A percentile compares a stretch with the other conserved stretches of the same genome.
Conservation (phyloP, 495 filamentous ascomycete genomes). For the Penicillium nucicola region DNA sequence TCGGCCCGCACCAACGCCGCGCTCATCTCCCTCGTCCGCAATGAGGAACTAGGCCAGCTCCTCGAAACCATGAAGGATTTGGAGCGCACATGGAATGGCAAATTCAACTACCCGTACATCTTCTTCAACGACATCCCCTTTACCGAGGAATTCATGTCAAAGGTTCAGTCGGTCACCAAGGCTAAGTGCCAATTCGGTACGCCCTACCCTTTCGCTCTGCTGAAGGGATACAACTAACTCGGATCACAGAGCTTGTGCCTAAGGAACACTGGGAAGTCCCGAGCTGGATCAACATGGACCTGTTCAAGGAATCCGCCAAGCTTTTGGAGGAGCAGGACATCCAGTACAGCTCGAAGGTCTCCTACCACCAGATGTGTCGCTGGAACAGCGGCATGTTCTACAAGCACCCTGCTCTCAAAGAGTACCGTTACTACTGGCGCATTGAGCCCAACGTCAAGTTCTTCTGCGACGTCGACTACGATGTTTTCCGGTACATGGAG, state of each 20-base stretch:
- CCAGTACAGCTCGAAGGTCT: constrained; percentile 82
- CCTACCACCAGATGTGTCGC: constrained; percentile 98
- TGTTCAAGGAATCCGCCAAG: constrained; percentile 80
- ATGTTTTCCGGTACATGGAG: constrained; percentile 97
- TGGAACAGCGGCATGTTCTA: constrained; percentile 99
- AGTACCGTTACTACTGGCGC: constrained; percentile 94
- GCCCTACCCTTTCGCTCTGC: background rate
- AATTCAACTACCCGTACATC: constrained; percentile 99
- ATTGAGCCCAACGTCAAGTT: constrained; percentile 99
- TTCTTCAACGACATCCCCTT: constrained; percentile 98
- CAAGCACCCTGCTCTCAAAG: constrained; percentile 81
- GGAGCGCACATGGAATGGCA: constrained; percentile 94
- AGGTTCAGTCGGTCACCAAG: constrained; percentile 74
- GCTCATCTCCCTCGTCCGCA: constrained; percentile 85
- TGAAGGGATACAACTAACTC: constrained; percentile 13
- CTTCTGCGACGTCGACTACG: constrained; percentile 99
- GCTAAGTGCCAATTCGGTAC: constrained; percentile 81
- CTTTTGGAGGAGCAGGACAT: constrained; percentile 80
- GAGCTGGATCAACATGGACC: constrained; percentile 83
- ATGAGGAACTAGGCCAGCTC: constrained; percentile 81
- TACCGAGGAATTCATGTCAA: constrained; percentile 83
- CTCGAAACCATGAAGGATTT: constrained; percentile 84
- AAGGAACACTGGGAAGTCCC: constrained; percentile 93
- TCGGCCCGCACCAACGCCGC: constrained; percentile 88
- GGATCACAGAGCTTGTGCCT: constrained; percentile 69